Evolutionary conservation across 2,329 filamentous ascomycete genomes (phyloP).

Genomic region (Fusarium decemcellulare): DNA sequence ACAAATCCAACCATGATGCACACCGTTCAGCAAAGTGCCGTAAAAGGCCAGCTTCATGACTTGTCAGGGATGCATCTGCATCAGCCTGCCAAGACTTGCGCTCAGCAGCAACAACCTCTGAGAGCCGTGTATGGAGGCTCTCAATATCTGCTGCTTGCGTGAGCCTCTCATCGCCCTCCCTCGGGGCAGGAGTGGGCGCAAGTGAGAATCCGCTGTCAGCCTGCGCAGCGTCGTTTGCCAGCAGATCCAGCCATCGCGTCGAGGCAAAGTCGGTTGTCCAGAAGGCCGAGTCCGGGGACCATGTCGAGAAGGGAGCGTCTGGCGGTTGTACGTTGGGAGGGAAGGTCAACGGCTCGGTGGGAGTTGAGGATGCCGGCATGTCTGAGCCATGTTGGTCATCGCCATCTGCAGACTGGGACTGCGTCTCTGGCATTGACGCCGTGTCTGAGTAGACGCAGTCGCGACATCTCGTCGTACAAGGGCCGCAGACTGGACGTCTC

Average conservation of each 20-base stretch:
- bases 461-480: not conserved
- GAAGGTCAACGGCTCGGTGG: too few species aligned
- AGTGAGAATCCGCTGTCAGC: conserved; percentile 24
- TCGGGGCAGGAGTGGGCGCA: conserved; percentile 19
- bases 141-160: conserved; percentile 11
- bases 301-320: not conserved
- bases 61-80: conserved; percentile 11
- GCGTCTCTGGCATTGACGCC: not conserved
- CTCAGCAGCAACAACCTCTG: conserved; percentile 12
- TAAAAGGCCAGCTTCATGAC: conserved; percentile 21
- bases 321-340: not conserved
- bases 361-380: too few species aligned
- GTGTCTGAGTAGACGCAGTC: not conserved
- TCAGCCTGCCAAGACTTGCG: conserved; percentile 19
- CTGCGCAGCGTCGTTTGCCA: conserved; percentile 25
- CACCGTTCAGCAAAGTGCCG: conserved; percentile 24
- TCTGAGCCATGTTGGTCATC: too few species aligned
- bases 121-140: conserved; percentile 16
- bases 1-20: conserved; percentile 17
- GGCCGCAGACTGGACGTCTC: not conserved
- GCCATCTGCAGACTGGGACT: not conserved
- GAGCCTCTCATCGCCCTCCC: conserved; percentile 11
- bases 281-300: not conserved
- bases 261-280: conserved; percentile 8
- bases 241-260: conserved; percentile 22